Base-by-base conservation (phyloP, 2,329 filamentous ascomycete species). In the Ceratocystiopsis brevicomis region DNA sequence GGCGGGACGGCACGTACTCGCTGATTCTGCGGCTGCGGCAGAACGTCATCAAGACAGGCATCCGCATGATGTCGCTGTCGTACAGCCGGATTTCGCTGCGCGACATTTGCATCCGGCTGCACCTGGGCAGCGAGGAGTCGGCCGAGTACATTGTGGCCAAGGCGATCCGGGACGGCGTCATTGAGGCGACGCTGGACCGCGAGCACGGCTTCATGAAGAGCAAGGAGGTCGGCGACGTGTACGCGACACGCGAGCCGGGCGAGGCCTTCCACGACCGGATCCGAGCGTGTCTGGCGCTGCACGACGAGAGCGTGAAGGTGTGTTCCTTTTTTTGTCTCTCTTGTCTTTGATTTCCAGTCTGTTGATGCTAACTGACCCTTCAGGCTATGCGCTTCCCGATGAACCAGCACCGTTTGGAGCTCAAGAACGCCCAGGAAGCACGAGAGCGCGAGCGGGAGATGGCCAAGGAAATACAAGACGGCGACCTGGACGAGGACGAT, bases 61-160 rank as follows among this genome's bases (percentile, higher is more conserved):
- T 98, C 50, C 85, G 90, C 53, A 95, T 96, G 86, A 93, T 98
- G 76, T 96, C 88, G 37, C 69, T 98, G 50, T 94, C 87, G 17
- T 98, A 98, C 67, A 94, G 88, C 47, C 83, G 88, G 49, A 98
- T 98, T 56, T 95, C 88, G 1, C 73, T 98, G 44, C 81, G 90
- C 46, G 90, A 98, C 58, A 98, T 98, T 53, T 98, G 90, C 65
- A 86, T 96, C 46, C 83, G 90, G 40, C 71, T 98, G 41, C 86
- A 92, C 42, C 69, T 98, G 11, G 85, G 90, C 51, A 93, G 83
- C 53, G 90, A 98, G 60, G 90, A 98, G 68, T 94, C 85, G 37
- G 90, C 90, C 12, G 90, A 98, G 65, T 98, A 98, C 62, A 98
- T 98, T 59, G 90, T 96, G 34, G 90, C 90, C 51, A 98, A 98